Conservation (phyloP, 2,329 filamentous ascomycete species). For the Neonectria punicea region DNA sequence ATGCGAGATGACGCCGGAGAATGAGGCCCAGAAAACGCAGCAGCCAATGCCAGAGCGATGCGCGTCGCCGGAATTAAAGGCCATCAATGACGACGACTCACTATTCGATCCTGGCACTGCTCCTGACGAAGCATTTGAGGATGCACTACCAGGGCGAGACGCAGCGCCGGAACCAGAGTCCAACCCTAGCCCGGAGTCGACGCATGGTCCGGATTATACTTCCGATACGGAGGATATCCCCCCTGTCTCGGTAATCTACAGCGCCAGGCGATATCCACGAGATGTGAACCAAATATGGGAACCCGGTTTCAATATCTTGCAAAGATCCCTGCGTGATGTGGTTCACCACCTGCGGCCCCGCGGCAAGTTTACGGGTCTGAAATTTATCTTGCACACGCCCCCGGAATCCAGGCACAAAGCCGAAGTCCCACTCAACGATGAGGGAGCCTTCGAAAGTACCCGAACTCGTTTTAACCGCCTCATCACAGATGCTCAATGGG, state of each 20-base stretch:
- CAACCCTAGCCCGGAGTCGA: background rate
- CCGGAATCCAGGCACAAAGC: background rate
- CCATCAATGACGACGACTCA: background rate
- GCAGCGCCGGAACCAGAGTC: background rate
- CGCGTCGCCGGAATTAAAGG: background rate
- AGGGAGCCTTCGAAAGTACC: background rate
- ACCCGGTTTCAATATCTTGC: background rate
- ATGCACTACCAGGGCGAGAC: background rate
- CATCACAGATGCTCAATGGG: background rate
- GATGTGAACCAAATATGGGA: background rate
- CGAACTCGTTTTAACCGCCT: background rate
- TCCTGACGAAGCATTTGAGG: background rate
- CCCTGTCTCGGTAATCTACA: background rate
- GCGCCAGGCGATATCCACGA: background rate
- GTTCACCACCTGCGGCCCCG: background rate
- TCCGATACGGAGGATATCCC: background rate
- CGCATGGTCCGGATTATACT: background rate
- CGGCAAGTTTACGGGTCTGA: background rate
- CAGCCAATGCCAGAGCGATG: background rate
- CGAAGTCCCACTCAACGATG: background rate
- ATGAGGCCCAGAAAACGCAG: background rate
- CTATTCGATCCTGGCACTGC: background rate
- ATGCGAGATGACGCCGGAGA: too few species aligned
- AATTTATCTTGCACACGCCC: background rate
- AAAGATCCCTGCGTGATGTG: background rate